Base-by-base conservation (phyloP, 495 filamentous ascomycete species). In the Choiromyces venosus region DNA sequence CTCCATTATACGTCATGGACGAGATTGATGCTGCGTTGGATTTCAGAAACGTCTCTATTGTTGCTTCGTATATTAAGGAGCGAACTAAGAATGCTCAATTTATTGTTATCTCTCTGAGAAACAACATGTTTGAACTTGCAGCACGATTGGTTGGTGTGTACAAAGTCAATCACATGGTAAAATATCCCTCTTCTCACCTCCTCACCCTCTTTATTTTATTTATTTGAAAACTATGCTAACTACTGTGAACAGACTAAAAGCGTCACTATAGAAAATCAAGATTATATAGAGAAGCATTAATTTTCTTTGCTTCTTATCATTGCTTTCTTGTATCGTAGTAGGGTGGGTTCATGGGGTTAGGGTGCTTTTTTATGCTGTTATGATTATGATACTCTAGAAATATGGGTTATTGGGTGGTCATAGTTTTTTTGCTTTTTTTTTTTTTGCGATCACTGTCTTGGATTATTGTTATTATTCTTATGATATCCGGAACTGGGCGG, bases 101-200 rank as follows among this genome's bases (percentile, higher is more conserved):
- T 83, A 95, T 99, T 78, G 95, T 99, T 76, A 99, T 99, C 78
- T 97, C 94, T 19, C 85, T 99, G 78, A 87, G 95, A 79, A 99
- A 99, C 84, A 99, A 99, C 85, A 99, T 99, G 95, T 99, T 99
- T 84, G 95, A 99, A 85, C 89, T 99, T 70, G 96, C 95, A 25
- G 89, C 93, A 65, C 87, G 95, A 67, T 87, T 99, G 46, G 93
- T 99, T 8, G 95, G 95, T 66, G 94, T 99, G 66, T 99, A 99
- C 83, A 99, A 99, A 84, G 95, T 99, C 81, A 98, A 97, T 83
- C 95, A 99, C 83, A 99, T 98, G 95, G 87, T 88, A 80, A 79
- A 86, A 76, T 39, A n/a, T 56, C 4, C 29, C 69, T 65, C 37
- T 46, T 72, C n/a, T 46, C 36, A 35, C 52, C 37, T 46, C 73